A percentile compares a stretch with the other conserved stretches of the same genome.
Conservation (phyloP, 371 early-diverging fungal species). For the Mortierella sp. region DNA sequence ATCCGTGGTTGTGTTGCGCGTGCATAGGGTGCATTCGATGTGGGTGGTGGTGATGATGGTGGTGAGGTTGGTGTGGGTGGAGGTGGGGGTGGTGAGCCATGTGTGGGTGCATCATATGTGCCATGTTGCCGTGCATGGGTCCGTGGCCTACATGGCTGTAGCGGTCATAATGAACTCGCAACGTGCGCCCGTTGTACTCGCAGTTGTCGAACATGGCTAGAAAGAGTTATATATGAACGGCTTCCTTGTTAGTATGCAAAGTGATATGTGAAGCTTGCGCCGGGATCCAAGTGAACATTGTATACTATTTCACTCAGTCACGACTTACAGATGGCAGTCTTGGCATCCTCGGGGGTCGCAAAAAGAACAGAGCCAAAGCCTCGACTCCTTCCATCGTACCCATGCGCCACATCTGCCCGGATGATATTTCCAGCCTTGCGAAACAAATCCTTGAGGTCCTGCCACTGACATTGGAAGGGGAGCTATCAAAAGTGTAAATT, state of each 20-base stretch:
- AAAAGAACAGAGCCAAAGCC: slow-evolving; percentile 82
- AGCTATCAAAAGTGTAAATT: slow-evolving; percentile 50
- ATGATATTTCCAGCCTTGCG: slow-evolving; percentile 75
- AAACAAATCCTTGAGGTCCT: slow-evolving; percentile 85
- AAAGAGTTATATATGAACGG: background rate
- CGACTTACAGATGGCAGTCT: slow-evolving; percentile 63
- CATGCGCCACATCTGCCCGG: slow-evolving; percentile 76
- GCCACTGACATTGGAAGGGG: slow-evolving; percentile 79
- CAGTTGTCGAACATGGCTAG: slow-evolving; percentile 62
- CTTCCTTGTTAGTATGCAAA: background rate
- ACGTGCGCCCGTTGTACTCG: slow-evolving; percentile 60
- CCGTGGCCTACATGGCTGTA: slow-evolving; percentile 53
- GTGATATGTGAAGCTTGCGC: background rate
- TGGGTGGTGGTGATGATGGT: slow-evolving; percentile 30
- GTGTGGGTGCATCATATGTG: slow-evolving; percentile 50
- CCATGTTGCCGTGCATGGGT: slow-evolving; percentile 44
- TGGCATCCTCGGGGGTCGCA: slow-evolving; percentile 74
- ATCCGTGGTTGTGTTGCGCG: slow-evolving; percentile 39
- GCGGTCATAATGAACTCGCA: slow-evolving; percentile 65
- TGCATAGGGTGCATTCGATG: slow-evolving; percentile 39
- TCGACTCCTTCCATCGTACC: slow-evolving; percentile 72
- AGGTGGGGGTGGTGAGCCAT: slow-evolving; percentile 29
- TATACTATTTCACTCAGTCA: background rate
- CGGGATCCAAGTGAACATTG: background rate
- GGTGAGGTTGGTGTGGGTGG: slow-evolving; percentile 32